Evolutionary conservation across 148 eudicot genomes (phyloP).

Genomic region (Vaccinium darrowii): DNA sequence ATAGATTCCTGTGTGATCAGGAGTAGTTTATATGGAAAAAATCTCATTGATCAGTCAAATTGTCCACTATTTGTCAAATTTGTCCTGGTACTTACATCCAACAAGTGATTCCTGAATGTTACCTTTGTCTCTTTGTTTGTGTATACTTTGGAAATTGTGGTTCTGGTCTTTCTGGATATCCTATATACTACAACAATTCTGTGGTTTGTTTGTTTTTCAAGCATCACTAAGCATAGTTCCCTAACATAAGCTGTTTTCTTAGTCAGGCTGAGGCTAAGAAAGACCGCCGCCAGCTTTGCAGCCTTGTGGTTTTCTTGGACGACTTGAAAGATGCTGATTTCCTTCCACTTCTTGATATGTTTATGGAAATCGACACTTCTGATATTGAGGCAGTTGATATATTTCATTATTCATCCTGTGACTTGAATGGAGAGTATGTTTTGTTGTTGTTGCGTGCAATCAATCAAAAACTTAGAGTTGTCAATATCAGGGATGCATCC

Average conservation of each 20-base stretch:
- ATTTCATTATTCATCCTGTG: constrained; percentile 37
- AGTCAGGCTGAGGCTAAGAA: constrained; percentile 43
- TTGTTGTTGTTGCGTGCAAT: constrained; percentile 41
- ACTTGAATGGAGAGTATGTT: constrained; percentile 35
- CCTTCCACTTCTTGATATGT: constrained; percentile 33
- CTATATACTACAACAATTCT: neutral
- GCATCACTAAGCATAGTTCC: neutral
- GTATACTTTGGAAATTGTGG: neutral
- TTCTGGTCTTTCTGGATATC: neutral
- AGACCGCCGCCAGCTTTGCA: constrained; percentile 29
- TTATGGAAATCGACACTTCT: constrained; percentile 41
- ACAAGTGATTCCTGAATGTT: neutral
- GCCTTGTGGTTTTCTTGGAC: constrained; percentile 40
- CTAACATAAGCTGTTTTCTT: constrained; percentile 1
- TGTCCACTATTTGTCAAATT: neutral
- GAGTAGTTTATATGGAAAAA: neutral
- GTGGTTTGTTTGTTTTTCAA: neutral
- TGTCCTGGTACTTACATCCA: neutral
- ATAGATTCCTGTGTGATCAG: neutral
- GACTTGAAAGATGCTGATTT: constrained; percentile 40
- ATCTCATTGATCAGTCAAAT: neutral
- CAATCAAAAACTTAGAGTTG: constrained; percentile 43
- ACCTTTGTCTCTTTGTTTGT: neutral
- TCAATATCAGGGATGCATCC: constrained; percentile 44
- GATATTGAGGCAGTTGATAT: constrained; percentile 55